Evolutionary conservation across 2,329 filamentous ascomycete genomes (phyloP).

Genomic region (Colletotrichum chlorophyti): DNA sequence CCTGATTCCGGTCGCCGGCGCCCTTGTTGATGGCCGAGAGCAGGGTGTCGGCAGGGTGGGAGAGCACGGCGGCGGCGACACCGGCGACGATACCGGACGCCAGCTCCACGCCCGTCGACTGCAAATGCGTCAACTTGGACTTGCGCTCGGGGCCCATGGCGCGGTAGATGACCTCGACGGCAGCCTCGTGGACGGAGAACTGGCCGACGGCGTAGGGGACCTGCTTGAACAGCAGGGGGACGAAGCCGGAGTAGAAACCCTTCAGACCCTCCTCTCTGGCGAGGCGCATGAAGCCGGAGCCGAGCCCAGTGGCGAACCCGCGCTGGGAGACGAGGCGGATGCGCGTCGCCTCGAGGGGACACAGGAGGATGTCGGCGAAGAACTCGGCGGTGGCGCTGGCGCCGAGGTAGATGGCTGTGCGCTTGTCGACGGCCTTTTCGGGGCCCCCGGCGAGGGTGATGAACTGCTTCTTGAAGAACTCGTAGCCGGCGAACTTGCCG

Average conservation of each 20-base stretch:
- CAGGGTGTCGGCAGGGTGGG: constrained; percentile 81
- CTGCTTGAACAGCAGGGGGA: constrained; percentile 86
- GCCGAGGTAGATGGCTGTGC: constrained; percentile 73
- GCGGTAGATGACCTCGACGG: constrained; percentile 77
- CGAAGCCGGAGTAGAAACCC: constrained; percentile 92
- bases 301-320: constrained; percentile 75
- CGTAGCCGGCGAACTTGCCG: constrained; percentile 91
- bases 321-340: constrained; percentile 83
- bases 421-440: constrained; percentile 49
- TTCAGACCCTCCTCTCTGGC: constrained; percentile 76
- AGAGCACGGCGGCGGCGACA: constrained; percentile 87
- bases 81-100: constrained; percentile 86
- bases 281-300: constrained; percentile 78
- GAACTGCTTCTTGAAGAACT: constrained; percentile 91
- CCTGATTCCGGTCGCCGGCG: constrained; percentile 54
- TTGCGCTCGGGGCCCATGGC: constrained; percentile 71
- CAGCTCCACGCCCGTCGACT: constrained; percentile 84
- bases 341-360: constrained; percentile 85
- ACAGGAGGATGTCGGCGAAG: constrained; percentile 82
- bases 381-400: constrained; percentile 74
- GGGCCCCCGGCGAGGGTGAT: constrained; percentile 71
- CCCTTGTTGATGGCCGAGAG: constrained; percentile 64
- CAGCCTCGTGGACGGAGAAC: constrained; percentile 93
- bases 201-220: constrained; percentile 94
- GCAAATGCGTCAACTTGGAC: constrained; percentile 70